These are phyloP conservation scores for Arabidopsis arenosa DNA, from an alignment of 345 rosid species.

Conservation along the genomic window DNA sequence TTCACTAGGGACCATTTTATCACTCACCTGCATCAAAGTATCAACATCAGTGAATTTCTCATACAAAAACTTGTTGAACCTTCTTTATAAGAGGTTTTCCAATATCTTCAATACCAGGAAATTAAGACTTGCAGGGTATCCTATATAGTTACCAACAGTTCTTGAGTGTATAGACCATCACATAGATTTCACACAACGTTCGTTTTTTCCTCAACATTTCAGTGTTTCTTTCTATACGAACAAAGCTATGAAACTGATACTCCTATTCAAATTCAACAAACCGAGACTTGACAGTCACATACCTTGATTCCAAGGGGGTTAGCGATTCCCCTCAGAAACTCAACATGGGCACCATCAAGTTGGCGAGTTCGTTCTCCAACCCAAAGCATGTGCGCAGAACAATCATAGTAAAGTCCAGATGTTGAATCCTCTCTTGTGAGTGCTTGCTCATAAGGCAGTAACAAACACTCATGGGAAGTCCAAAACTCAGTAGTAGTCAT, in stretches of 20 bases:
- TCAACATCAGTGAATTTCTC: not conserved
- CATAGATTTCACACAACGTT: too few relatives aligned
- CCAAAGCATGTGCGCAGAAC: slow-evolving; percentile 77
- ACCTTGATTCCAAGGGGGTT: slow-evolving; percentile 75
- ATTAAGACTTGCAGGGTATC: not conserved
- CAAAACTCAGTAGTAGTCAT: slow-evolving; percentile 69
- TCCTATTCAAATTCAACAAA: not conserved
- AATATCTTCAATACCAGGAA: not conserved
- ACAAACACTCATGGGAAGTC: slow-evolving; percentile 75
- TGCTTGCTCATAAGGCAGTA: slow-evolving; percentile 71
- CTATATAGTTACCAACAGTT: not conserved
- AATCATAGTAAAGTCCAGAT: slow-evolving; percentile 68
- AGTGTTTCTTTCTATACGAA: not conserved
- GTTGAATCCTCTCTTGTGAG: slow-evolving; percentile 77
- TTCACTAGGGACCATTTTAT: slow-evolving; percentile 70
- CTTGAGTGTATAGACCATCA: not conserved
- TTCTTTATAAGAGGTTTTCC: not conserved
- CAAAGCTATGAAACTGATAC: not conserved
- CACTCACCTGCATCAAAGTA: slow-evolving; percentile 53
- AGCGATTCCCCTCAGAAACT: slow-evolving; percentile 64
- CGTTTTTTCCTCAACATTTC: not conserved
- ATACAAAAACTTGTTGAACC: not conserved
- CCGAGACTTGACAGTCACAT: slow-evolving; percentile 3
- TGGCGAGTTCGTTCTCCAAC: slow-evolving; percentile 79
- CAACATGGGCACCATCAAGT: slow-evolving; percentile 74